These are phyloP conservation scores for Podochytrium sp. DNA, from an alignment of 192 early-diverging fungal genomes.

Conservation along the genomic window DNA sequence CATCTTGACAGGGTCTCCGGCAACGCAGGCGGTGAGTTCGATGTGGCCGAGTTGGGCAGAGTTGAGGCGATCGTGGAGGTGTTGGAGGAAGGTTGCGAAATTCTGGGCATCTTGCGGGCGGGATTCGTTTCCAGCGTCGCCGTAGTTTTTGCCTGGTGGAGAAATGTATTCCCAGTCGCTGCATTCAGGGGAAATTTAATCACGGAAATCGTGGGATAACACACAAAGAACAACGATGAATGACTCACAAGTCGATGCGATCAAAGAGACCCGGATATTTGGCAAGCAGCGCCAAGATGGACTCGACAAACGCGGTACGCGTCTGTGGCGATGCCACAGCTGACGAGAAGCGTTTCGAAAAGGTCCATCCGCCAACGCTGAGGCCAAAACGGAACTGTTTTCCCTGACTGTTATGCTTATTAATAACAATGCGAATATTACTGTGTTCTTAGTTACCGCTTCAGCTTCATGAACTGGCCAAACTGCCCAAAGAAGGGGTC, in stretches of 20 bases:
- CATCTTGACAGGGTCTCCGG: conserved; percentile 51
- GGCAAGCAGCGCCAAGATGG: conserved; percentile 37
- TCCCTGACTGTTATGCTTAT: conserved; percentile 19
- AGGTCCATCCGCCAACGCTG: conserved; percentile 56
- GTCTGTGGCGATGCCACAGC: conserved; percentile 38
- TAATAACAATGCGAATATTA: not conserved
- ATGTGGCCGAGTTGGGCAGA: conserved; percentile 34
- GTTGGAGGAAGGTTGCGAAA: conserved; percentile 75
- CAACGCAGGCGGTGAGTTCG: conserved; percentile 52
- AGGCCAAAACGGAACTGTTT: conserved; percentile 51
- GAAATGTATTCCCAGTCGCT: conserved; percentile 61
- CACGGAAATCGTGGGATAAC: not conserved
- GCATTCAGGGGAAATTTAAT: not conserved
- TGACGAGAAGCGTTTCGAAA: conserved; percentile 51
- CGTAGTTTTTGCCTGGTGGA: conserved; percentile 44
- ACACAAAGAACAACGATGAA: not conserved
- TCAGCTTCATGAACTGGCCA: conserved; percentile 57
- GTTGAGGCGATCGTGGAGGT: conserved; percentile 74
- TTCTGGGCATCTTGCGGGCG: conserved; percentile 76
- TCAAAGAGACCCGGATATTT: conserved; percentile 48
- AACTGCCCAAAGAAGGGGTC: conserved; percentile 46
- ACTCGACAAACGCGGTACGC: conserved; percentile 42
- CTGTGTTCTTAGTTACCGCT: conserved; percentile 4
- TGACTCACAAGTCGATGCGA: conserved; percentile 45
- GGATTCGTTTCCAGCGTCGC: conserved; percentile 58